phyloP scores from a whole-genome alignment of 2,329 filamentous ascomycete species.

The Fusarium foetens region DNA sequence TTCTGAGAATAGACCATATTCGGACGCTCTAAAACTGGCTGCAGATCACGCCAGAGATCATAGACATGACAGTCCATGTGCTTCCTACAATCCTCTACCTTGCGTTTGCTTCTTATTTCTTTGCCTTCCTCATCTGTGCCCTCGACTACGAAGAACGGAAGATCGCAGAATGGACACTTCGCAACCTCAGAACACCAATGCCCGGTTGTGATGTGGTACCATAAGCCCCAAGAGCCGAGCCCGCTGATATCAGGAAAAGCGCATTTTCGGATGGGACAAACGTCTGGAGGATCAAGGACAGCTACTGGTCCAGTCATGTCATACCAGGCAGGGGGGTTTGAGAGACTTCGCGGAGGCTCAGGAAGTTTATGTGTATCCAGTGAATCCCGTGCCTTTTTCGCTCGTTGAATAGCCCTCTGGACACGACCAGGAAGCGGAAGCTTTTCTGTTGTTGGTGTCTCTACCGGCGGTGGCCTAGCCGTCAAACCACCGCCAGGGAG shows the following conservation, averaged over 20 bases:
- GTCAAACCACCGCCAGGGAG: background rate
- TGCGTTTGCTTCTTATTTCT: background rate
- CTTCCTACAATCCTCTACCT: constrained; percentile 13
- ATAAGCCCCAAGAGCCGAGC: constrained; percentile 15
- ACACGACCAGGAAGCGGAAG: background rate
- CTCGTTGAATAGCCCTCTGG: background rate
- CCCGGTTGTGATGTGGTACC: constrained; percentile 15
- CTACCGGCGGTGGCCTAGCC: background rate
- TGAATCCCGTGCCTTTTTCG: background rate
- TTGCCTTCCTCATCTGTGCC: background rate
- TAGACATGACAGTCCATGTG: constrained; percentile 41
- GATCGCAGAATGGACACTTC: constrained; percentile 31
- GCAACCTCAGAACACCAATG: background rate
- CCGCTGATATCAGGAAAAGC: background rate
- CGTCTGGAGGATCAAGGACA: constrained; percentile 5
- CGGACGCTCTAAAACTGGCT: background rate
- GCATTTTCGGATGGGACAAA: constrained; percentile 1
- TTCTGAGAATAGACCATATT: background rate
- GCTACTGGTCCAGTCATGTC: constrained; percentile 5
- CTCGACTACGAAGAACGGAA: background rate
- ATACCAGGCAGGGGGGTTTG: constrained; percentile 28
- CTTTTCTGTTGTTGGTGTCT: background rate
- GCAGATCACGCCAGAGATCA: constrained; percentile 28
- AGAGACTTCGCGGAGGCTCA: constrained; percentile 20
- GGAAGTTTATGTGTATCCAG: background rate